A percentile compares a stretch with the other conserved stretches of the same genome.
phyloP scores from a whole-genome alignment of 805 yeast species.

The Monosporozyma solicola region DNA sequence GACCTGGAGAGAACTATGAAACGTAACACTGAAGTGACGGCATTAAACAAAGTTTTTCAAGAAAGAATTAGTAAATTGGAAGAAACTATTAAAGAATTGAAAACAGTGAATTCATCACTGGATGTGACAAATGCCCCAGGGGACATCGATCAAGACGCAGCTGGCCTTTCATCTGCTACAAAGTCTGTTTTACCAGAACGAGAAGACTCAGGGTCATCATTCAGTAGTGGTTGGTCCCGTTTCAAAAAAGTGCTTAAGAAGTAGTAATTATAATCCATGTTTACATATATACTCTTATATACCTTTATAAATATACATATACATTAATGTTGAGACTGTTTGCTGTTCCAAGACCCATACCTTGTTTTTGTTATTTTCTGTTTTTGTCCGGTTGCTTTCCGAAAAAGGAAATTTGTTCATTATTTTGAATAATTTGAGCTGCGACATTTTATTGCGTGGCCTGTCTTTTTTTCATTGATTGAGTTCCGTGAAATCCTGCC shows the following conservation, averaged over 20 bases:
- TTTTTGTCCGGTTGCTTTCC: no score
- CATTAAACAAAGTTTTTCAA: conserved; percentile 47
- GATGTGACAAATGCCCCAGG: not conserved
- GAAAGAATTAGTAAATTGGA: conserved; percentile 41
- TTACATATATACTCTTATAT: no score
- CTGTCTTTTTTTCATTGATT: no score
- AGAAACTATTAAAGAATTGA: conserved; percentile 32
- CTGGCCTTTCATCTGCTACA: not conserved
- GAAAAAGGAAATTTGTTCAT: no score
- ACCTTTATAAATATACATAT: no score
- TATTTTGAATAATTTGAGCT: no score
- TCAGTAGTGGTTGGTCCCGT: conserved; percentile 20
- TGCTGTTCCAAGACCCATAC: no score
- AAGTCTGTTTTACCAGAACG: not conserved
- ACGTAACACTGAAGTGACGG: conserved; percentile 58
- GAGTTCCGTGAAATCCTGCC: no score
- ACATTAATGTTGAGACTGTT: no score
- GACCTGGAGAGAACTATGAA: conserved; percentile 54
- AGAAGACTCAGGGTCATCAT: conserved; percentile 2
- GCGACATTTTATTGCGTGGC: no score
- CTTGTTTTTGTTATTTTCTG: no score
- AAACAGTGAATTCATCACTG: conserved; percentile 17
- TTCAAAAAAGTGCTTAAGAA: conserved; percentile 19
- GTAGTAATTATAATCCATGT: not conserved
- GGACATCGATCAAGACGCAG: not conserved